Evolutionary conservation across 176 grass and related monocot species (phyloP).

Genomic region (Phoenix roebelenii): DNA sequence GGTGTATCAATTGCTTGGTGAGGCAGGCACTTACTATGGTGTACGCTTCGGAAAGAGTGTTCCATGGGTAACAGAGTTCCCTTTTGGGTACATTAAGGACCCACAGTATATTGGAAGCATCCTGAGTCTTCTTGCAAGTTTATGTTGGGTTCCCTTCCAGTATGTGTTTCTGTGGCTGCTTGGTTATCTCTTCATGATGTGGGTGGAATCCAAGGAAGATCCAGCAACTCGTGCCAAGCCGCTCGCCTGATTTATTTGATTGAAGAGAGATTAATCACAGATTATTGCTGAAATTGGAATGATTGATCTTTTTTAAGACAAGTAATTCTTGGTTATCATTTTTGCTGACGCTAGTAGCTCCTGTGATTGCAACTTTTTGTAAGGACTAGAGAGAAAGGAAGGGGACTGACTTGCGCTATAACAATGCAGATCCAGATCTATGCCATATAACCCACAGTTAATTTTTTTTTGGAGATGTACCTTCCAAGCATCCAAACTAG

Average conservation of each 20-base stretch:
- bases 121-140: slow-evolving; percentile 50
- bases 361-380: too few species aligned
- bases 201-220: slow-evolving; percentile 65
- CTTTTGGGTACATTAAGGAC: slow-evolving; percentile 85
- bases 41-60: slow-evolving; percentile 60
- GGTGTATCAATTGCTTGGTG: slow-evolving; percentile 87
- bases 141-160: slow-evolving; percentile 62
- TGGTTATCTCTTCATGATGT: slow-evolving; percentile 76
- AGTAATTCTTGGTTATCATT: too few species aligned
- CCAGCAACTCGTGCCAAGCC: slow-evolving; percentile 54
- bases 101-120: slow-evolving; percentile 84
- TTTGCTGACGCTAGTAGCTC: too few species aligned
- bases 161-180: slow-evolving; percentile 73
- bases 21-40: slow-evolving; percentile 81
- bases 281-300: not conserved
- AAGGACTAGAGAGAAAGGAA: too few species aligned
- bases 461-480: too few species aligned
- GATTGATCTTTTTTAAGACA: too few species aligned
- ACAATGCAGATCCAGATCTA: too few species aligned
- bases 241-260: slow-evolving; percentile 23
- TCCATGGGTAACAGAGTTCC: slow-evolving; percentile 74
- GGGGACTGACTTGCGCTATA: too few species aligned
- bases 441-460: too few species aligned
- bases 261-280: not conserved
- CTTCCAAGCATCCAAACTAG: too few species aligned